phyloP scores from a whole-genome alignment of 106 monocot genomes.

The Dioscorea dumetorum region DNA sequence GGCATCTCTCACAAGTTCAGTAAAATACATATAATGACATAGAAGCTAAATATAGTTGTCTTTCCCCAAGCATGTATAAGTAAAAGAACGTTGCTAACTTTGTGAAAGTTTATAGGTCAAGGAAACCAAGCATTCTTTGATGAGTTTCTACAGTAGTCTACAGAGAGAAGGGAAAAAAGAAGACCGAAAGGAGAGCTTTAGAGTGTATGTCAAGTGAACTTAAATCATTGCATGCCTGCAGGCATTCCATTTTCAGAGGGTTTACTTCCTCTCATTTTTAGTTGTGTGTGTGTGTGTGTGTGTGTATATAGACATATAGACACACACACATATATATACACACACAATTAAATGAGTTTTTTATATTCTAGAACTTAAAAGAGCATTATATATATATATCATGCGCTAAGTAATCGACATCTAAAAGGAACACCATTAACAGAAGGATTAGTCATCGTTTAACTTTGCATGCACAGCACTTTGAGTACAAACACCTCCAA shows the following conservation, averaged over 20 bases:
- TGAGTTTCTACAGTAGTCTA: not conserved
- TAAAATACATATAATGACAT: no score
- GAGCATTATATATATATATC: not conserved
- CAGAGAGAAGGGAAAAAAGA: no score
- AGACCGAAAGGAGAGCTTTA: no score
- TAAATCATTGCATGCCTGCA: not conserved
- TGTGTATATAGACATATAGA: no score
- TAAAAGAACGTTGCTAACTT: not conserved
- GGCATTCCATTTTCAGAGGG: not conserved
- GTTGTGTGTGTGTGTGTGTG: no score
- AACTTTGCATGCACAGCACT: not conserved
- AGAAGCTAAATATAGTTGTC: not conserved
- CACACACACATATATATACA: no score
- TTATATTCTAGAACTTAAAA: not conserved
- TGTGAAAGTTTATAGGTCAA: not conserved
- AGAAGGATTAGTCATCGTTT: not conserved
- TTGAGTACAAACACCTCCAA: conserved; percentile 1
- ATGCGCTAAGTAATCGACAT: not conserved
- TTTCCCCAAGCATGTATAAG: not conserved
- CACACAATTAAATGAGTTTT: not conserved
- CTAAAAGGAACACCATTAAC: not conserved
- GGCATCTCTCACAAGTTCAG: not conserved
- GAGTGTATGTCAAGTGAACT: not conserved
- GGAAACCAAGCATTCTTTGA: not conserved
- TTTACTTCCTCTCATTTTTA: not conserved